A percentile compares a stretch with the other conserved stretches of the same genome.
Evolutionary conservation across 371 early-diverging fungal genomes (phyloP).

Genomic region (Dinochytrium kinnereticum): DNA sequence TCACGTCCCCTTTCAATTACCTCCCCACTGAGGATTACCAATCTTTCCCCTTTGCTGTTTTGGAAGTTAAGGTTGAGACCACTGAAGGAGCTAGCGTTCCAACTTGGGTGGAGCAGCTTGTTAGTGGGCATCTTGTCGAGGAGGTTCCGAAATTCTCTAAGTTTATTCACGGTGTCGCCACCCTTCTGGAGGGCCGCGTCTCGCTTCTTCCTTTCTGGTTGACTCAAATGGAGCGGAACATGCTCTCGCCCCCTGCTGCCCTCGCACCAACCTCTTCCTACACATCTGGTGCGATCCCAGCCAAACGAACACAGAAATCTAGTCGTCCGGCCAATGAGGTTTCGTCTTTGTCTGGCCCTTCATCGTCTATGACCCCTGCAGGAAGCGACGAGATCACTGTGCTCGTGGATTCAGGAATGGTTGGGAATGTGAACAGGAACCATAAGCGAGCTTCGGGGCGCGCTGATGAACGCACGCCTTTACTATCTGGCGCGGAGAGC

Average conservation of each 20-base stretch:
- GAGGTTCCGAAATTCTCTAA: constrained; percentile 98
- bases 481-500: neutral
- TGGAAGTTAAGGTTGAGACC: constrained; percentile 98
- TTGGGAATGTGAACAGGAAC: neutral
- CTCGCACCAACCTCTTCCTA: constrained; percentile 5
- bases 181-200: constrained; percentile 86
- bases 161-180: constrained; percentile 97
- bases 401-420: neutral
- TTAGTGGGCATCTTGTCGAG: constrained; percentile 89
- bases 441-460: neutral
- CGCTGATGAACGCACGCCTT: constrained; percentile 9
- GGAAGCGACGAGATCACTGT: constrained; percentile 10
- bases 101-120: constrained; percentile 93
- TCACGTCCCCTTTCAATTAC: constrained; percentile 92
- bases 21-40: constrained; percentile 83
- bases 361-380: neutral
- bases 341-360: too few relatives aligned
- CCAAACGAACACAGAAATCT: too few relatives aligned
- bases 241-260: constrained; percentile 13
- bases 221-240: constrained; percentile 9
- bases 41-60: constrained; percentile 96
- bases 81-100: constrained; percentile 87
- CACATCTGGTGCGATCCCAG: neutral
- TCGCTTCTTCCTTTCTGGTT: constrained; percentile 97
- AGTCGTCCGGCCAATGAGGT: too few relatives aligned